Evolutionary conservation across 345 rosid genomes (phyloP).

Genomic region (Viola odorata): DNA sequence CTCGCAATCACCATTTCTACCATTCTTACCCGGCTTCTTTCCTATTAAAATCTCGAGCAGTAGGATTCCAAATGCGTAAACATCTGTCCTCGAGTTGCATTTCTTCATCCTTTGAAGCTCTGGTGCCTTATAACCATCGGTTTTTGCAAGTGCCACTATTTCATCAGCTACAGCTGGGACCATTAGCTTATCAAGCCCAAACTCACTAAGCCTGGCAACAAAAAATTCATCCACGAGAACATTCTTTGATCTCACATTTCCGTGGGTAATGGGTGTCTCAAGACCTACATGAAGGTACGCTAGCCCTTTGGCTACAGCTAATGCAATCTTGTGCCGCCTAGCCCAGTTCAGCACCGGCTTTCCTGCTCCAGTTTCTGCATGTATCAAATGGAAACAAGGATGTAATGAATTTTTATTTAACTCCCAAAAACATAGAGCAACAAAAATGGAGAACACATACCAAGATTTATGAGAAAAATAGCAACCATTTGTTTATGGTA

Average conservation of each 20-base stretch:
- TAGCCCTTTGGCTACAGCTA: slow-evolving; percentile 83
- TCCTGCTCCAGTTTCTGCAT: slow-evolving; percentile 67
- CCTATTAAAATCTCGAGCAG: slow-evolving; percentile 87
- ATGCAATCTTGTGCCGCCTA: slow-evolving; percentile 87
- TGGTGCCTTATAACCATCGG: slow-evolving; percentile 88
- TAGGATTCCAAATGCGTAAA: slow-evolving; percentile 87
- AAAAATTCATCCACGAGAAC: slow-evolving; percentile 91
- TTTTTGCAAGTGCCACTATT: slow-evolving; percentile 78
- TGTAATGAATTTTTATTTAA: neutral
- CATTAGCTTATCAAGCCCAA: slow-evolving; percentile 92
- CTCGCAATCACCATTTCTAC: slow-evolving; percentile 51
- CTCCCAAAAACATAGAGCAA: neutral
- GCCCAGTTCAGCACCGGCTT: slow-evolving; percentile 88
- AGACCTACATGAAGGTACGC: slow-evolving; percentile 78
- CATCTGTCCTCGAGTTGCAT: slow-evolving; percentile 86
- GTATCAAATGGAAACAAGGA: slow-evolving; percentile 5
- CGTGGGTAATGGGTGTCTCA: slow-evolving; percentile 78
- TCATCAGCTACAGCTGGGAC: slow-evolving; percentile 86
- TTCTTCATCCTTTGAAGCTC: slow-evolving; percentile 98
- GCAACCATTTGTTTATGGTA: neutral
- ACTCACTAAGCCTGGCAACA: slow-evolving; percentile 76
- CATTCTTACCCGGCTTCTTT: slow-evolving; percentile 77
- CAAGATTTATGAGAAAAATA: neutral
- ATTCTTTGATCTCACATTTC: slow-evolving; percentile 81
- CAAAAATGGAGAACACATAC: neutral